Base-by-base conservation (phyloP, 2,329 filamentous ascomycete species). In the Colletotrichum sp. region DNA sequence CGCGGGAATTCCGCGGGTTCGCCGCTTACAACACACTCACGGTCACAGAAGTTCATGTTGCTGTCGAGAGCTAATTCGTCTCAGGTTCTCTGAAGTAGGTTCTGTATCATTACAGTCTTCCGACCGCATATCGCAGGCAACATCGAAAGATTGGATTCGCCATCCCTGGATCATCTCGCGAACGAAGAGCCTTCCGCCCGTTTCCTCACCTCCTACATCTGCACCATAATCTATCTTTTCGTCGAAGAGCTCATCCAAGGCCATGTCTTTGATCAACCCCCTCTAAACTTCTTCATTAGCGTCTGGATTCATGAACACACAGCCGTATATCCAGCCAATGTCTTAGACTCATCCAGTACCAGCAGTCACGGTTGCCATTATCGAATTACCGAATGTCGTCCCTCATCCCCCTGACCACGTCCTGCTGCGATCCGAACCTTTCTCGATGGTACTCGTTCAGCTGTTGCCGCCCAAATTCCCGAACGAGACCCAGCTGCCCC, bases 401-500 rank as follows among this genome's bases (percentile, higher is more conserved):
- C 36, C 74, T 75, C 74, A 66, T 67, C 21, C 75, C 76, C 30
- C 52, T 71, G 16, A 78, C 74, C 6, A 78, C 75, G 21, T 77
- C 66, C 21, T 78, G 76, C 44, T 77, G 76, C 62, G 76, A 70
- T 18, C 21, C 74, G 24, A 63, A 74, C 18, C 76, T 69, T 16
- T 49, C 55, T 57, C 44, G 55, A 34, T 78, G 70, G 28, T 78
- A 75, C 36, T 78, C 67, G 28, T 77, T 71, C 57, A 77, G 74
- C 77, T 80, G 77, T 59, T 75, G 79, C 60, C 82, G 79, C 34
- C 82, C 79, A 13, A 71, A 72, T 68, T 83, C 81, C 70, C 82
- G 80, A 10, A 84, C 82, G 32, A 82, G 74, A 1, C 82, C 82
- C 60, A 82, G 80, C 4, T 82, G 70, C 2, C 82, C 82, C 9